phyloP scores from a whole-genome alignment of 352 stramenopile species.

The Elongisporangium undulatum region DNA sequence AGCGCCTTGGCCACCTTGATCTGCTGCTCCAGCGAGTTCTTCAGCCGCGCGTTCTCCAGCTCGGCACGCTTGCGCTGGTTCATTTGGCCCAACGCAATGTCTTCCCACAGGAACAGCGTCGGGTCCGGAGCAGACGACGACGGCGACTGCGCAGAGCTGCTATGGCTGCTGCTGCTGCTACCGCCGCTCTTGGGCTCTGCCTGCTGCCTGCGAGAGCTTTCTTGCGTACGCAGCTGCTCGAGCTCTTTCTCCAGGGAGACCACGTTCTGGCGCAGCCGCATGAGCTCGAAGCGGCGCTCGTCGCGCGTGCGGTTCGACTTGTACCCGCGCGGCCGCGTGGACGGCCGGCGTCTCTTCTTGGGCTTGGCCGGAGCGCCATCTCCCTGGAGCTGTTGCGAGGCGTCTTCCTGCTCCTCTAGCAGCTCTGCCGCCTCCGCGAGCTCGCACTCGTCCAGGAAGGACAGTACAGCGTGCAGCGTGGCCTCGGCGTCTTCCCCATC shows the following conservation, averaged over 20 bases:
- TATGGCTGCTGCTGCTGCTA: background rate
- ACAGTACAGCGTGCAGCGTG: constrained; percentile 31
- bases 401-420: background rate
- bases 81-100: constrained; percentile 33
- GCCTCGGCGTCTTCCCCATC: constrained; percentile 17
- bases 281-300: constrained; percentile 25
- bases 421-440: background rate
- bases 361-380: constrained; percentile 1
- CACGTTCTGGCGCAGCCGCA: constrained; percentile 24
- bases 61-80: constrained; percentile 31
- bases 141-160: background rate
- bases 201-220: background rate
- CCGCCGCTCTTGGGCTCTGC: background rate
- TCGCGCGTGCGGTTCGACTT: constrained; percentile 27
- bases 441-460: constrained; percentile 39
- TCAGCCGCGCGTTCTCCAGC: constrained; percentile 46
- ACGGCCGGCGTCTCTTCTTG: constrained; percentile 11
- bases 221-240: constrained; percentile 10
- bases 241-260: constrained; percentile 23
- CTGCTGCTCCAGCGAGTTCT: constrained; percentile 42
- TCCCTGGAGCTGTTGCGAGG: background rate
- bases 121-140: constrained; percentile 3
- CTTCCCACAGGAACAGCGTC: constrained; percentile 26
- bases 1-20: constrained; percentile 41
- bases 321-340: constrained; percentile 14